Conservation (phyloP, 768 basidiomycete species). For the Leccinellum luteum region DNA sequence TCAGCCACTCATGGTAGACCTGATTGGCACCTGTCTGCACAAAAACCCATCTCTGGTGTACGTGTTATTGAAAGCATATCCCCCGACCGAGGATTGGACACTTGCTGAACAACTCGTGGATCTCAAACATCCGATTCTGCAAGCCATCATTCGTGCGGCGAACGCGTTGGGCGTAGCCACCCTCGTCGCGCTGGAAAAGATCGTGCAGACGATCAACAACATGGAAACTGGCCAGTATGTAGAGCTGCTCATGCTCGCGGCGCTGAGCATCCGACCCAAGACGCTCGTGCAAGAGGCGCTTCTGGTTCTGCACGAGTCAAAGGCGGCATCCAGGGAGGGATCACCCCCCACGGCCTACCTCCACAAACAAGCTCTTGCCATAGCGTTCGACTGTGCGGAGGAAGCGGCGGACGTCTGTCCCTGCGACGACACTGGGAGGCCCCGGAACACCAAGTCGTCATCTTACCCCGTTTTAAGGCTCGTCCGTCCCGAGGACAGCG, state of each 20-base stretch:
- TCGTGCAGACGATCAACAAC: slow-evolving; percentile 42
- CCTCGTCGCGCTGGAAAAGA: slow-evolving; percentile 58
- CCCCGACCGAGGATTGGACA: slow-evolving; percentile 40
- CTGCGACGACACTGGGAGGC: slow-evolving; percentile 59
- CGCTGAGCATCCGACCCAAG: slow-evolving; percentile 50
- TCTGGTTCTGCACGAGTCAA: slow-evolving; percentile 54
- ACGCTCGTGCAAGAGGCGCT: slow-evolving; percentile 58
- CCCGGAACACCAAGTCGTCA: slow-evolving; percentile 40
- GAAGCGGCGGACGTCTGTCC: slow-evolving; percentile 68
- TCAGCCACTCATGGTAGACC: slow-evolving; percentile 28
- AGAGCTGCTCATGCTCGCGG: slow-evolving; percentile 50
- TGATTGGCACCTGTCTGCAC: slow-evolving; percentile 44
- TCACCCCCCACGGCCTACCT: slow-evolving; percentile 39
- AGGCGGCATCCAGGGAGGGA: slow-evolving; percentile 22
- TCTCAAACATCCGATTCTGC: slow-evolving; percentile 37
- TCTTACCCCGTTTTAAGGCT: slow-evolving; percentile 26
- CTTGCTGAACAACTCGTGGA: slow-evolving; percentile 27
- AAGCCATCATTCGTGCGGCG: slow-evolving; percentile 51
- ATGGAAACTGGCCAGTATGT: slow-evolving; percentile 44
- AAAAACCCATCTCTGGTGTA: slow-evolving; percentile 54
- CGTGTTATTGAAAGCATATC: slow-evolving; percentile 46
- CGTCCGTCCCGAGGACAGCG: slow-evolving; percentile 19
- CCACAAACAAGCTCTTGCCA: slow-evolving; percentile 52
- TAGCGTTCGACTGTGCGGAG: slow-evolving; percentile 63
- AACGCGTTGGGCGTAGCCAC: slow-evolving; percentile 53